These are phyloP conservation scores for Penstemon newberryi DNA, from an alignment of 257 asterid species.

Conservation along the genomic window DNA sequence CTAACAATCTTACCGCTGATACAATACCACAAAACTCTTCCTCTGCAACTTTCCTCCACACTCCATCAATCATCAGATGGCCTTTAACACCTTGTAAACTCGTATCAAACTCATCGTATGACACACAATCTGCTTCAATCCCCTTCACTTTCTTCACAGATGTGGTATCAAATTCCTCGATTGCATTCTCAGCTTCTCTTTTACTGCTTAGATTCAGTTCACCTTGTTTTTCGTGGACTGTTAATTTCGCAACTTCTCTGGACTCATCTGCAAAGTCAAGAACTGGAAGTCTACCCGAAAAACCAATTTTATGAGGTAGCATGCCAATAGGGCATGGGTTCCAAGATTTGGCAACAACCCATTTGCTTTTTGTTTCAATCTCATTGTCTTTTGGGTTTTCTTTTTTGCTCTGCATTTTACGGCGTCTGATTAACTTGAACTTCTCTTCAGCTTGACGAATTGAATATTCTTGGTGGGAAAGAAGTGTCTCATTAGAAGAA, in stretches of 20 bases:
- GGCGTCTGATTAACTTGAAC: conserved; percentile 39
- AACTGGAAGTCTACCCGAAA: conserved; percentile 56
- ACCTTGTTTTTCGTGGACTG: conserved; percentile 22
- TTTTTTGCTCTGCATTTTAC: conserved; percentile 29
- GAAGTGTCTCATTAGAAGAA: conserved; percentile 26
- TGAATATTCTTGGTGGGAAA: conserved; percentile 47
- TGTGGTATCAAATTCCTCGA: conserved; percentile 33
- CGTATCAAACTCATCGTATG: conserved; percentile 11
- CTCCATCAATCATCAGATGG: conserved; percentile 64
- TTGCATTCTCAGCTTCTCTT: conserved; percentile 48
- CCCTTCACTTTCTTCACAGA: conserved; percentile 36
- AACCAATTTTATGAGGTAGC: conserved; percentile 64
- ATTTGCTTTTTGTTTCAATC: conserved; percentile 35
- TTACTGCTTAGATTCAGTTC: conserved; percentile 37
- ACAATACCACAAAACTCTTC: conserved; percentile 56
- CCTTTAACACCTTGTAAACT: conserved; percentile 42
- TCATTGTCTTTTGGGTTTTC: conserved; percentile 20
- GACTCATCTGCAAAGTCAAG: conserved; percentile 40
- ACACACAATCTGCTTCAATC: conserved; percentile 26
- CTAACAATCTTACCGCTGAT: conserved; percentile 42
- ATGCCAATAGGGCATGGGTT: conserved; percentile 79
- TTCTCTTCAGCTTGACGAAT: conserved; percentile 52
- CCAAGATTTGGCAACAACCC: conserved; percentile 64
- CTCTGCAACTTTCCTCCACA: conserved; percentile 55
- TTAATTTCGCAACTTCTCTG: conserved; percentile 26